Base-by-base conservation (phyloP, 768 basidiomycete species). In the Lentinula boryana region DNA sequence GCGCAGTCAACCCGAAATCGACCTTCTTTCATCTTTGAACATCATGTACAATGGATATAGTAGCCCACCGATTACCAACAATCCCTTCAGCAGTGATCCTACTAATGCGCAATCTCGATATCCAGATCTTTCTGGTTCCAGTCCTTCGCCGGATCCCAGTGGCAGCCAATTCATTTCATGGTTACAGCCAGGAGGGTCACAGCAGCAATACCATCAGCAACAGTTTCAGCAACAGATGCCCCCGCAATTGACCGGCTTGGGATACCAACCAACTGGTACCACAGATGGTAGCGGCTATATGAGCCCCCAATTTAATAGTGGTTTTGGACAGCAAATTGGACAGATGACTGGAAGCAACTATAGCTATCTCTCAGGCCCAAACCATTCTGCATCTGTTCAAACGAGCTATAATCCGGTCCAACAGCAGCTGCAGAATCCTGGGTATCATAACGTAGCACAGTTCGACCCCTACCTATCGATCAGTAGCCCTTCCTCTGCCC, bases 51-150 rank as follows among this genome's bases (percentile, higher is more conserved):
- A 53, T 23, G 56, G 48, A 36, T 51, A 44, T 33, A 21, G 51
- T 23, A 62, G 36, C 23, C 44, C 66, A 23, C 51, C 44, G 23
- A 51, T 57, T 1, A 74, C 57, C 54, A 91, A 88, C 68, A 91
- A 91, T 65, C 89, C 89, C 0, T 91, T 91, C 72, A 74, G 85
- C 67, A 75, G 79, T 51, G 81, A 83, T 63, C 77, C 82, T 1
- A 63, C 76, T 33, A 74, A 76, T 51, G 71, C 81, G 35, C 76
- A 78, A 31, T 70, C 77, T 21, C 83, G 89, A 62, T 91, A 79
- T 66, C 90, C 90, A 38, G 86, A 87, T 68, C 76, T 92, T 66
- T 77, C 76, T 40, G 68, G 65, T 57, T 46, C 65, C 56, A 4
- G 58, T 33, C 52, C 63, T 66, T 51, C 69, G 65, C 38, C 64